A percentile compares a stretch with the other conserved stretches of the same genome.
Evolutionary conservation across 2,329 filamentous ascomycete species (phyloP).

Genomic region (Monilinia laxa): DNA sequence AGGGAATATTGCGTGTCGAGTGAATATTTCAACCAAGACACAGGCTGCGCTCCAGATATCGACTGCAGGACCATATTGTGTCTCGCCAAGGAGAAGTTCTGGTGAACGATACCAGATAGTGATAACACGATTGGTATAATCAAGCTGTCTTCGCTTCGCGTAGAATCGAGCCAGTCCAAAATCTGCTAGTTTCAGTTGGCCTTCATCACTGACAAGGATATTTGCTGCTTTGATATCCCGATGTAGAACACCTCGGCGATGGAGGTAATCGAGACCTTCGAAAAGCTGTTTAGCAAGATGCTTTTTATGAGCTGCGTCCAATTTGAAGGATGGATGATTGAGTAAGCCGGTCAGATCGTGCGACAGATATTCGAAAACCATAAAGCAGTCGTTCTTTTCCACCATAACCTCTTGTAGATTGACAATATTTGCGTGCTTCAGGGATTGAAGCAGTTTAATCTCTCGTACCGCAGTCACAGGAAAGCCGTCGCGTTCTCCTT

Average conservation of each 20-base stretch:
- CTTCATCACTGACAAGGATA: constrained; percentile 87
- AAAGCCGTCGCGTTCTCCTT: constrained; percentile 86
- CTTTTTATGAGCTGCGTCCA: constrained; percentile 86
- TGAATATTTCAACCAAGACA: constrained; percentile 96
- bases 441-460: constrained; percentile 85
- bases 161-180: constrained; percentile 97
- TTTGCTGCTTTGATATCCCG: constrained; percentile 98
- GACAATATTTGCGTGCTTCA: constrained; percentile 80
- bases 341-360: constrained; percentile 93
- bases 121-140: constrained; percentile 98
- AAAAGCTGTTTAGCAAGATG: constrained; percentile 91
- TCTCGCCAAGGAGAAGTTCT: constrained; percentile 86
- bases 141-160: constrained; percentile 83
- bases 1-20: constrained; percentile 87
- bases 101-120: constrained; percentile 97
- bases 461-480: constrained; percentile 88
- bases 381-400: constrained; percentile 97
- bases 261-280: constrained; percentile 88
- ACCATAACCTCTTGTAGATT: constrained; percentile 92
- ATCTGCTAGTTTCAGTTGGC: constrained; percentile 88
- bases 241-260: constrained; percentile 89
- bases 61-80: constrained; percentile 83
- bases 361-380: constrained; percentile 98
- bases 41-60: constrained; percentile 98
- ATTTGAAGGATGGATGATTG: constrained; percentile 88